Base-by-base conservation (phyloP, 306 rosid species). In the Sechiopsis laciniata region DNA sequence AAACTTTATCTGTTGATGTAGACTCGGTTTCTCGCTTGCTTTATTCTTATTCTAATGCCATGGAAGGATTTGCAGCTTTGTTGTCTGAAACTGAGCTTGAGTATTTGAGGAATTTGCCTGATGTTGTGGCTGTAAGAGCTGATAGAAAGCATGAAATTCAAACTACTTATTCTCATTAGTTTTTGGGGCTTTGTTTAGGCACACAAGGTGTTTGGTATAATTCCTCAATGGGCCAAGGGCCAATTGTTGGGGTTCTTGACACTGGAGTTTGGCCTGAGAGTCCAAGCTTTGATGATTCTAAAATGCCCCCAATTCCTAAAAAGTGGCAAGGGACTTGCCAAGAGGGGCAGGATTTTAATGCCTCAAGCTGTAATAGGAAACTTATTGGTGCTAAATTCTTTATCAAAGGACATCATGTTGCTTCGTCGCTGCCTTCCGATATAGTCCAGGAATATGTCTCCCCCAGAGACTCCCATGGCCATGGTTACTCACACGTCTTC, bases 231-330 rank as follows among this genome's bases (percentile, higher is more conserved):
- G 98, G 96, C 7, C 79, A 78, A 1, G 93, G 98, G 62, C 79
- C 88, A 19, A 90, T 93, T 60, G 86, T 93, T 61, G 98, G 98
- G 0, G 84, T 93, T 45, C 96, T 93, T 59, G 98, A 93, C 32
- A 93, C 96, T 0, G 96, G 98, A 71, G 91, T 93, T 58, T 90
- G 96, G 96, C 98, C 96, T 0, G 98, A 90, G 78, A 85, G 90
- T 83, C 96, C 96, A 2, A 90, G 97, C 86, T 90, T 90, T 77
- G 40, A 75, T 26, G 97, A 92, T 63, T 78, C 55, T 10, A 87
- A 81, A 7, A 92, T 92, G 96, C 97, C 96, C 10, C 87, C 76
- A 21, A 77, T 87, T 82, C 97, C 97, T 0, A 77, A 73, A 66
- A 88, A 83, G 80, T 92, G 97, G 97, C 78, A 77, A 74, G 96